These are phyloP conservation scores for Aspergillus felis DNA, from an alignment of 2,329 filamentous ascomycete genomes.

Conservation along the genomic window DNA sequence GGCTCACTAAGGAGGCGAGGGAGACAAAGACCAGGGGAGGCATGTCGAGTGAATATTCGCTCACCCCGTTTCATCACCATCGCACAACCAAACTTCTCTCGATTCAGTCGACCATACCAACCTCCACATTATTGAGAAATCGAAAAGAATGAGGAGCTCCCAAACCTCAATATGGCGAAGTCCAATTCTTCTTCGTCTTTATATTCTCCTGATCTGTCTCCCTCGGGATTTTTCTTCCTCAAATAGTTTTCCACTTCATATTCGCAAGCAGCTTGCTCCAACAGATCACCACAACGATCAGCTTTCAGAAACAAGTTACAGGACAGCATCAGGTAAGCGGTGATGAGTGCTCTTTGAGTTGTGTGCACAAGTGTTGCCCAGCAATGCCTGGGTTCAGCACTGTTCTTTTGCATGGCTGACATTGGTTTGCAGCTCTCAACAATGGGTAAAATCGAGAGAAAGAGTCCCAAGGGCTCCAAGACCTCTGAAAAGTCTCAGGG, in stretches of 20 bases:
- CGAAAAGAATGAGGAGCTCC: slow-evolving; percentile 4
- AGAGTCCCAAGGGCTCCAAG: neutral
- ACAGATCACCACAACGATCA: neutral
- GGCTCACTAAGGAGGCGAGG: neutral
- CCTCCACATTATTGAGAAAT: slow-evolving; percentile 10
- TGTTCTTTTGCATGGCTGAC: neutral
- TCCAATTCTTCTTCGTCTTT: neutral
- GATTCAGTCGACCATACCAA: slow-evolving; percentile 11
- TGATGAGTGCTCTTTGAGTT: neutral
- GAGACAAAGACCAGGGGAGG: neutral
- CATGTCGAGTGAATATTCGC: neutral
- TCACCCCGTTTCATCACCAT: neutral
- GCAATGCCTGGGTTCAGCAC: neutral
- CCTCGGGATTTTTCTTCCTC: neutral
- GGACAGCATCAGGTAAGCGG: neutral
- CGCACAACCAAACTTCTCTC: neutral
- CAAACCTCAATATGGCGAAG: slow-evolving; percentile 1
- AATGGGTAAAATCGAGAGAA: neutral
- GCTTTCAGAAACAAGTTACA: neutral
- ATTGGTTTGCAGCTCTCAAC: neutral
- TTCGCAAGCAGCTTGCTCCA: neutral
- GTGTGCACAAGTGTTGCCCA: neutral
- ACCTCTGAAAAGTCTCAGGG: neutral
- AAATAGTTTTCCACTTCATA: neutral
- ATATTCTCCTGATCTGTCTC: neutral